Evolutionary conservation across 768 basidiomycete genomes (phyloP), one percentile per base, ranked within the genome.

Genomic region (Rhodosporidiobolus sp.): DNA sequence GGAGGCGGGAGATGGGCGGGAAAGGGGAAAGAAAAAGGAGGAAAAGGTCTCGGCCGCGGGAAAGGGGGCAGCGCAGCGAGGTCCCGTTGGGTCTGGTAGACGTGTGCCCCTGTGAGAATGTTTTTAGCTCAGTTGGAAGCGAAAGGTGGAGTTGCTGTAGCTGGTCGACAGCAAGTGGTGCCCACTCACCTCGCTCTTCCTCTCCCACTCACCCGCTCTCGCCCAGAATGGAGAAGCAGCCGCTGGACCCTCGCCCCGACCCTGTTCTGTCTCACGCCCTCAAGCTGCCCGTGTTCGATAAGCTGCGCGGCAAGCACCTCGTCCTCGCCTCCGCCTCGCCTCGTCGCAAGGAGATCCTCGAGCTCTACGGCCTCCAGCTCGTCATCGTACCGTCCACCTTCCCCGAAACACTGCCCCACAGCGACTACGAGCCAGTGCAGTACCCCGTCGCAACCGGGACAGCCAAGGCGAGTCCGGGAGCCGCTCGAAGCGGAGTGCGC

Each of bases 351-450:
- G 75, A 78, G 63, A 79, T 79, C 75, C 69, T 79, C 14, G 34
- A 56, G 28, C 63, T 53, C 19, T 72, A 87, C 87, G 89, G 88
- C 22, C 81, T 91, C 48, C 81, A 83, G 32, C 89, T 89, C 4
- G 88, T 90, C 78, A 83, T 90, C 70, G 81, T 91, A 4, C 88
- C 90, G 0, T 91, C 90, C 14, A 86, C 84, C 16, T 97, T 98
- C 74, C 85, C 86, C 55, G 95, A 98, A 80, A 83, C 94, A 78
- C 83, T 97, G 12, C 83, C 86, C 0, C 82, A 89, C 43, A 81
- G 83, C 17, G 85, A 86, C 3, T 97, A 87, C 16, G 86, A 90
- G 73, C 83, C 87, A 26, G 87, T 87, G 48, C 88, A 89, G 77
- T 90, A 92, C 79, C 88, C 89, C 0, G 88, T 89, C 12, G 85